A percentile compares a stretch with the other conserved stretches of the same genome.
These are phyloP conservation scores for Conoideocrella luteorostrata DNA, from an alignment of 2,329 filamentous ascomycete species.

Conservation along the genomic window DNA sequence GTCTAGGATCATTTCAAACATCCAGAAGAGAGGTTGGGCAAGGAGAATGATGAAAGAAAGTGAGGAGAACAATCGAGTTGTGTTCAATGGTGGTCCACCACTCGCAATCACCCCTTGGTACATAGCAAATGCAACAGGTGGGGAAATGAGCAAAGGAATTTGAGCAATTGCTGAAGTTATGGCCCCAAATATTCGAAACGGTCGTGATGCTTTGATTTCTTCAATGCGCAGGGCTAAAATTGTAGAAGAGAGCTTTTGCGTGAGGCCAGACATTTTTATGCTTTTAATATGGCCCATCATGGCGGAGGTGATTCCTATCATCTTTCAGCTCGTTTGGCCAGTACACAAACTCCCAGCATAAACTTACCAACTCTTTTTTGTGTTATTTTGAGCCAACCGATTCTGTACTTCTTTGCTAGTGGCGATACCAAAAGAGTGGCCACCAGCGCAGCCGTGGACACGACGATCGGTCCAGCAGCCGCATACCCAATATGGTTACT, in stretches of 20 bases:
- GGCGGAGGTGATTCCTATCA: conserved; percentile 24
- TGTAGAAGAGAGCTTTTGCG: conserved; percentile 21
- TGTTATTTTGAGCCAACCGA: conserved; percentile 19
- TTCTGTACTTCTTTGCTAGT: conserved; percentile 21
- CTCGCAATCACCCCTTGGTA: conserved; percentile 23
- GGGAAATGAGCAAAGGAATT: conserved; percentile 26
- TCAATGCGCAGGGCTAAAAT: conserved; percentile 25
- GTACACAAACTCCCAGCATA: no score
- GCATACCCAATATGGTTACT: conserved; percentile 28
- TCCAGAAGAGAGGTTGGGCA: conserved; percentile 26
- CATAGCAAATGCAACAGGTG: conserved; percentile 32
- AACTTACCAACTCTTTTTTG: conserved; percentile 22
- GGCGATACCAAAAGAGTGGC: conserved; percentile 21
- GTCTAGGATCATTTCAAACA: conserved; percentile 31
- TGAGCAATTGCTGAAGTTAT: conserved; percentile 29
- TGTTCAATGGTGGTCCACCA: conserved; percentile 23
- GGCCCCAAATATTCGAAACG: conserved; percentile 27
- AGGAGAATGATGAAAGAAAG: neutral
- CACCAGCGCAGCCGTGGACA: conserved; percentile 20
- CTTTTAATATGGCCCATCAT: conserved; percentile 35
- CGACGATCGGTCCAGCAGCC: conserved; percentile 25
- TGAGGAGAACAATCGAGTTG: conserved; percentile 19
- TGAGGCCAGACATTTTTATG: conserved; percentile 34
- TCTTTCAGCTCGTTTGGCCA: no score
- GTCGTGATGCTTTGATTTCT: conserved; percentile 28